Percentiles rank a stretch among this genome's conserved stretches.
Conservation (phyloP, 371 early-diverging fungal genomes). For the Funneliformis caledonium region DNA sequence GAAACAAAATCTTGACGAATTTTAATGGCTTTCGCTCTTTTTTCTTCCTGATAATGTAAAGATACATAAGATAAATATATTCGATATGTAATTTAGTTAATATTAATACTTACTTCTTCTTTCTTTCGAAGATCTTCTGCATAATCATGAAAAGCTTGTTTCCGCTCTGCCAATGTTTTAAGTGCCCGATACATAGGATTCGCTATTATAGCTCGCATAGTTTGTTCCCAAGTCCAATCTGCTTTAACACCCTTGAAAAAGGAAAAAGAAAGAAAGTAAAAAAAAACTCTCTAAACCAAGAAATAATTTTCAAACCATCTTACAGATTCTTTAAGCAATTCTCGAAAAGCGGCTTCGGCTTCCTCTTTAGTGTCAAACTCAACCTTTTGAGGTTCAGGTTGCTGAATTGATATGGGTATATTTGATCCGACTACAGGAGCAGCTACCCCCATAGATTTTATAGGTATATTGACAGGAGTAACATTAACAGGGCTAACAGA, state of each 20-base stretch:
- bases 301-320: not conserved
- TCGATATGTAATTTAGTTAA: not conserved
- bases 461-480: conserved; percentile 9
- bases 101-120: conserved; percentile 46
- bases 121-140: conserved; percentile 61
- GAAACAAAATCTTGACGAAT: conserved; percentile 51
- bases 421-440: conserved; percentile 22
- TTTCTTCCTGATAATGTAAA: conserved; percentile 43
- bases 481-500: conserved; percentile 27
- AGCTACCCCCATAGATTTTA: conserved; percentile 8
- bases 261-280: not conserved
- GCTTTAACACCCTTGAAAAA: conserved; percentile 68
- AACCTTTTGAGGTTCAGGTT: conserved; percentile 43
- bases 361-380: conserved; percentile 80
- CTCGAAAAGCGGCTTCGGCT: conserved; percentile 82
- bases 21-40: conserved; percentile 45
- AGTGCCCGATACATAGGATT: conserved; percentile 87
- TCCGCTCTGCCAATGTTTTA: conserved; percentile 78
- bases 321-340: conserved; percentile 75
- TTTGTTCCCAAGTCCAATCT: conserved; percentile 91
- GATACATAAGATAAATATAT: not conserved
- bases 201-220: conserved; percentile 82
- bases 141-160: conserved; percentile 78
- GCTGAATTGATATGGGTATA: conserved; percentile 29
- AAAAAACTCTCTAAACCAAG: not conserved